These are phyloP conservation scores for Penicillium paxilli DNA, from an alignment of 495 filamentous ascomycete genomes.

Conservation along the genomic window DNA sequence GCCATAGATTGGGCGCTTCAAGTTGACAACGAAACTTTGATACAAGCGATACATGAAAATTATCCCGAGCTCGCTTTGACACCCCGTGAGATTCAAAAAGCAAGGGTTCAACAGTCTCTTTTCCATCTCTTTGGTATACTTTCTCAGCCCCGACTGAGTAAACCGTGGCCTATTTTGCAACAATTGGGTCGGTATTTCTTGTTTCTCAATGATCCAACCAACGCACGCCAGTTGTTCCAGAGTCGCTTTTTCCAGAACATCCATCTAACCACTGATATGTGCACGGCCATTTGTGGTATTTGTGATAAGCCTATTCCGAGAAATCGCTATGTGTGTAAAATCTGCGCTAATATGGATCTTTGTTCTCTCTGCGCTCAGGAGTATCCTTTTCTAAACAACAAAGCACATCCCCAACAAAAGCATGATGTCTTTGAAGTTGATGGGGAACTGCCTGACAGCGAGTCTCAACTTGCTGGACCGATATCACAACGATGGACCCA, in stretches of 20 bases:
- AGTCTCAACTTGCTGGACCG: constrained; percentile 1
- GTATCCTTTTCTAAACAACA: constrained; percentile 3
- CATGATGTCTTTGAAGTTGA: constrained; percentile 6
- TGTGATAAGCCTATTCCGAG: not conserved
- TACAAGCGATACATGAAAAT: not conserved
- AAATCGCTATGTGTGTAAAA: constrained; percentile 8
- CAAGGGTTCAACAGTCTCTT: constrained; percentile 2
- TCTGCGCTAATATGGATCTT: constrained; percentile 10
- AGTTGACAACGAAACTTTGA: not conserved
- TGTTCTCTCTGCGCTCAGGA: constrained; percentile 4
- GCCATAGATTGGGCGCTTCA: constrained; percentile 10
- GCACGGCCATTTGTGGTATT: not conserved
- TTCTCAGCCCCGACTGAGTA: not conserved
- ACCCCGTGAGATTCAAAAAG: constrained; percentile 1
- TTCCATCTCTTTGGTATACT: constrained; percentile 1
- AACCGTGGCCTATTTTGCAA: constrained; percentile 1
- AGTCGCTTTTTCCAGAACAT: not conserved
- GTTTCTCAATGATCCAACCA: constrained; percentile 6
- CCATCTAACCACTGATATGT: not conserved
- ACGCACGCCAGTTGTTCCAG: constrained; percentile 6
- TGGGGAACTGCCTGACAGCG: not conserved
- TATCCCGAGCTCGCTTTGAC: constrained; percentile 3
- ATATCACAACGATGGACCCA: constrained; percentile 1
- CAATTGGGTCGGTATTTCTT: constrained; percentile 13
- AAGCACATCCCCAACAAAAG: constrained; percentile 7